Base-by-base conservation (phyloP, 1,139 yeast genomes). In the Candida buenavistaensis region DNA sequence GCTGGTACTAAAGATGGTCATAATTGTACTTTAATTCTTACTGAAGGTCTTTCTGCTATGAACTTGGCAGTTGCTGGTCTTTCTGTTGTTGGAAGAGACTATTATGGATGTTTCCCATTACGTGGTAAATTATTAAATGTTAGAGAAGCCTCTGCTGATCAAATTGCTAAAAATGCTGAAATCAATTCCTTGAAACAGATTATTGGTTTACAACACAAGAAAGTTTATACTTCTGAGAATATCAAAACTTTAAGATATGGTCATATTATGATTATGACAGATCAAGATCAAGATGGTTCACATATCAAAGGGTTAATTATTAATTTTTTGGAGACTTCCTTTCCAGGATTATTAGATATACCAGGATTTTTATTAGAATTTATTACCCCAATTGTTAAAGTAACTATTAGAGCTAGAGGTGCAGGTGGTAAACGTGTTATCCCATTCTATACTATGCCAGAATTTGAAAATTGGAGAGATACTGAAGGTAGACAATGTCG, bases 271-370 rank as follows among this genome's bases (percentile, higher is more conserved):
- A 89, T 94, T 54, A 94, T 94, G 98, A 89, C 99, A 4, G 99
- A 94, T 85, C 99, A 94, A 64, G 99, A 94, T 86, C 96, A 90
- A 52, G 99, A 94, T 73, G 99, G 99, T 40, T 86, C 96, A 14
- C 99, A 94, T 68, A 94, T 94, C 55, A 94, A 94, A 59, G 99
- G 99, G 45, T 75, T 94, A 50, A 78, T 94, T 44, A 94, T 94
- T 53, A 94, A 94, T 57, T 94, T 92, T 55, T 66, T 94, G 41
- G 97, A 92, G 59, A 78, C 94, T 4, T 85, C 96, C 30, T 94
- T 94, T 65, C 98, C 98, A 1, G 98, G 97, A 1, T 68, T 94
- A 45, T 69, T 94, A 28, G 85, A 84, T 42, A 76, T 92, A 34
- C 97, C 97, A 1, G 97, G 96, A 1, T 94, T 94, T 50, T 68